Evolutionary conservation across 345 rosid genomes (phyloP), one percentile per base, ranked within the genome.

Genomic region (Citrus trifoliata): DNA sequence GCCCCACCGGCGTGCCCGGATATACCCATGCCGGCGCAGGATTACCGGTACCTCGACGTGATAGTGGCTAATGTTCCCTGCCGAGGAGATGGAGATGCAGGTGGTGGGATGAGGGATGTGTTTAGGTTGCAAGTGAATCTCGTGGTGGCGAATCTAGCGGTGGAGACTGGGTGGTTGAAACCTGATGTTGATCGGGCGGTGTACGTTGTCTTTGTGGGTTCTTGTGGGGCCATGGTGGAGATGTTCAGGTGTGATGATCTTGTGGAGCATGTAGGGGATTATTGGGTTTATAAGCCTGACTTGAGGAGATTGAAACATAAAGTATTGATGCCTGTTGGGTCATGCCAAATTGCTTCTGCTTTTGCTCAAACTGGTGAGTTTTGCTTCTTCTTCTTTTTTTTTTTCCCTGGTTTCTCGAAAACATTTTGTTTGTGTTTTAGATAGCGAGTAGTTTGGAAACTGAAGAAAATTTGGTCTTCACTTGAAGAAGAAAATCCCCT

Each of bases 181-280:
- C 73, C 48, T 0, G 79, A 10, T 3, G 38, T 37, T 65, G 83
- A 82, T 76, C 82, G 81, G 78, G 71, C 79, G 73, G 89, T 89
- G 56, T 83, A 89, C 14, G 86, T 79, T 27, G 92, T 93, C 70
- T 88, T 95, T 37, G 53, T 83, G 4, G 95, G 98, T 4, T 70
- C 86, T 2, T 93, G 97, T 74, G 95, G 91, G 33, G 96, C 99
- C 6, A 92, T 93, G 99, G 77, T 79, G 69, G 99, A 91, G 85
- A 85, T 95, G 2, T 93, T 95, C 60, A 78, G 91, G 76, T 93
- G 97, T 19, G 91, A 91, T 66, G 97, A 93, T 75, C 68, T 92
- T 80, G 66, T 90, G 77, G 85, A 83, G 76, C 90, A 71, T 55
- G 86, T 74, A 14, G 90, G 82, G 8, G 87, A 88, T 32, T 85